Evolutionary conservation across 108 stramenopile genomes (phyloP).

Genomic region (Schizochytrium sp.): DNA sequence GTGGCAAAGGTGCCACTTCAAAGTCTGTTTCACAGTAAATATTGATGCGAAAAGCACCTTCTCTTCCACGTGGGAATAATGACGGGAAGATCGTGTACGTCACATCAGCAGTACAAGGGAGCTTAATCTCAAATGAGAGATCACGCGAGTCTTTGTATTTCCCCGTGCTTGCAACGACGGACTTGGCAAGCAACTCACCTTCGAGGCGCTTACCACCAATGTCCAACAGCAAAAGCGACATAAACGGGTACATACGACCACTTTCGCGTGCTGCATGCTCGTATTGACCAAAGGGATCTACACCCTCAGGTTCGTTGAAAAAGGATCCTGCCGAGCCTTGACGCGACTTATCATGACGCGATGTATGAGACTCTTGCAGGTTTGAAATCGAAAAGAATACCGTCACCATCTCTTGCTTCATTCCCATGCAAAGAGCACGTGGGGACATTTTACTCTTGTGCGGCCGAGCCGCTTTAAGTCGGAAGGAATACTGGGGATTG

Average conservation of each 20-base stretch:
- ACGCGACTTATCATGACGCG: neutral
- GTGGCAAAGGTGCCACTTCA: neutral
- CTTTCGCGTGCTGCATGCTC: slow-evolving; percentile 26
- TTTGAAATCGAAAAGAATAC: slow-evolving; percentile 28
- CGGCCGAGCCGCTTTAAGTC: neutral
- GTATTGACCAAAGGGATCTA: slow-evolving; percentile 31
- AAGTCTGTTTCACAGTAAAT: slow-evolving; percentile 42
- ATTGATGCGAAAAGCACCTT: slow-evolving; percentile 54
- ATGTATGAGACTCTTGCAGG: slow-evolving; percentile 7
- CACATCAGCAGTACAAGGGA: slow-evolving; percentile 3
- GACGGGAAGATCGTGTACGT: slow-evolving; percentile 57
- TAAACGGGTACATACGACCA: slow-evolving; percentile 51
- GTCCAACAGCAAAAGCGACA: slow-evolving; percentile 40
- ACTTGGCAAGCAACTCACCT: slow-evolving; percentile 13
- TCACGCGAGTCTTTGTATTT: slow-evolving; percentile 56
- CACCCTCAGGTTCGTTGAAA: neutral
- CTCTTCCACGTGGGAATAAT: slow-evolving; percentile 34
- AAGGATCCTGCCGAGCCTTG: neutral
- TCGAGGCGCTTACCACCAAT: slow-evolving; percentile 29
- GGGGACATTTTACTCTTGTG: neutral
- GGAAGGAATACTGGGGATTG: neutral
- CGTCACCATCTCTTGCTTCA: neutral
- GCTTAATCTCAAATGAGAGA: slow-evolving; percentile 56
- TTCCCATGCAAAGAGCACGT: neutral
- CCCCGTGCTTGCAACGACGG: slow-evolving; percentile 55